Conservation (phyloP, 305 asterid genomes). For the Rubia tinctorum region DNA sequence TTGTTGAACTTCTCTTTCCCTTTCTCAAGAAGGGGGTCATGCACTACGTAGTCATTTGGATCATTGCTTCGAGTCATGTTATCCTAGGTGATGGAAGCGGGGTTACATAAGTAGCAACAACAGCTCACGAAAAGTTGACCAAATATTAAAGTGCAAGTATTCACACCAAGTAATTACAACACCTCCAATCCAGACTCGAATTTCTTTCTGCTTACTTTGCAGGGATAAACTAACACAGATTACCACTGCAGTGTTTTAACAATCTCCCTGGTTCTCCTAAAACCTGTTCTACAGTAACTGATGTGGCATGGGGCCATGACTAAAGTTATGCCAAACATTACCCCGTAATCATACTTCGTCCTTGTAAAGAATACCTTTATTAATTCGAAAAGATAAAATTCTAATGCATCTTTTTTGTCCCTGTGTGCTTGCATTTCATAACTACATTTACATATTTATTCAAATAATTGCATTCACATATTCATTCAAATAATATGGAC, state of each 20-base stretch:
- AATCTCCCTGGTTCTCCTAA: background rate
- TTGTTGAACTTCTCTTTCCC: conserved; percentile 96
- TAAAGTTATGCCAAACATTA: background rate
- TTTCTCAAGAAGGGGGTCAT: conserved; percentile 90
- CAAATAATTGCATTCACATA: background rate
- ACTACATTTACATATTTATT: background rate
- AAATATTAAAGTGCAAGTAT: background rate
- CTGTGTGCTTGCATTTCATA: background rate
- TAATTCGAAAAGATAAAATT: background rate
- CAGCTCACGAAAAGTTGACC: background rate
- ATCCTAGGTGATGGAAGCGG: conserved; percentile 40
- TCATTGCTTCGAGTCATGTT: conserved; percentile 92
- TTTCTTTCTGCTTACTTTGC: background rate
- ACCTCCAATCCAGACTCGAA: background rate
- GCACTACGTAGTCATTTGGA: conserved; percentile 85
- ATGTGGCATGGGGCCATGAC: background rate
- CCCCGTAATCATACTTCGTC: background rate
- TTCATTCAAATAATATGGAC: background rate
- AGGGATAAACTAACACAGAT: background rate
- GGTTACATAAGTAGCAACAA: background rate
- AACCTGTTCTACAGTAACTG: background rate
- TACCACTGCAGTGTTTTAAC: background rate
- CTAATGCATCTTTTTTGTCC: background rate
- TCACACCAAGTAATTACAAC: background rate
- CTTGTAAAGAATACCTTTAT: background rate